A percentile compares a stretch with the other conserved stretches of the same genome.
Evolutionary conservation across 1,139 yeast genomes (phyloP).

Genomic region (Diutina siamensis): DNA sequence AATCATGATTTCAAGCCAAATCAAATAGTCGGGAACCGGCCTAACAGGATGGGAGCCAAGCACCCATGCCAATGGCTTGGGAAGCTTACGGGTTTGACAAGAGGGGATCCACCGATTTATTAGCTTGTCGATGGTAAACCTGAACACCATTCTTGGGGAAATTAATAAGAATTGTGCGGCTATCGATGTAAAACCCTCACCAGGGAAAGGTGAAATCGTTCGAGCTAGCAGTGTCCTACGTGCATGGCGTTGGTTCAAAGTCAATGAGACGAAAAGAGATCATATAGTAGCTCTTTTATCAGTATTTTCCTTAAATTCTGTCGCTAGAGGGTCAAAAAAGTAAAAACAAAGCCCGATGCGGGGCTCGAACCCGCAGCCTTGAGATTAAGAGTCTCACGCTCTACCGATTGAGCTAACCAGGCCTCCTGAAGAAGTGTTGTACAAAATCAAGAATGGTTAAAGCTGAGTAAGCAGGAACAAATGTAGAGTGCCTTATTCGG

Average conservation of each 20-base stretch:
- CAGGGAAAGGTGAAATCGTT: too few species aligned
- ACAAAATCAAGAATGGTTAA: too few species aligned
- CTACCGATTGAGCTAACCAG: conserved; percentile 15
- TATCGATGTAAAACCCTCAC: too few species aligned
- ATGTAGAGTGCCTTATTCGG: too few species aligned
- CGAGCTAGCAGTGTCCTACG: too few species aligned
- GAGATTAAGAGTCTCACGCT: conserved; percentile 22
- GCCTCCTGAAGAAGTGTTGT: conserved; percentile 6
- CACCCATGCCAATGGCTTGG: conserved; percentile 18
- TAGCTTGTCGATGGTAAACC: conserved; percentile 27
- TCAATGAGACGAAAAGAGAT: too few species aligned
- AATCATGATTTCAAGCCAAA: conserved; percentile 38
- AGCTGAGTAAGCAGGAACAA: too few species aligned
- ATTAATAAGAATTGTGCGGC: too few species aligned
- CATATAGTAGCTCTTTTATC: too few species aligned
- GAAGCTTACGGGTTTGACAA: conserved; percentile 19
- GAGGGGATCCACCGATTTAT: conserved; percentile 20
- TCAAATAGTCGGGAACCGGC: conserved; percentile 26
- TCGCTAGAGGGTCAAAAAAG: neutral
- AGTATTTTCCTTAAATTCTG: too few species aligned
- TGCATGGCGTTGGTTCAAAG: too few species aligned
- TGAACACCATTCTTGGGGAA: conserved; percentile 23
- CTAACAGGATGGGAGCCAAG: conserved; percentile 22
- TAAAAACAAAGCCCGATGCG: conserved; percentile 6
- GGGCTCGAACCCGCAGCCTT: conserved; percentile 7